Base-by-base conservation (phyloP, 495 filamentous ascomycete genomes). In the Hypoxylon intermedium region DNA sequence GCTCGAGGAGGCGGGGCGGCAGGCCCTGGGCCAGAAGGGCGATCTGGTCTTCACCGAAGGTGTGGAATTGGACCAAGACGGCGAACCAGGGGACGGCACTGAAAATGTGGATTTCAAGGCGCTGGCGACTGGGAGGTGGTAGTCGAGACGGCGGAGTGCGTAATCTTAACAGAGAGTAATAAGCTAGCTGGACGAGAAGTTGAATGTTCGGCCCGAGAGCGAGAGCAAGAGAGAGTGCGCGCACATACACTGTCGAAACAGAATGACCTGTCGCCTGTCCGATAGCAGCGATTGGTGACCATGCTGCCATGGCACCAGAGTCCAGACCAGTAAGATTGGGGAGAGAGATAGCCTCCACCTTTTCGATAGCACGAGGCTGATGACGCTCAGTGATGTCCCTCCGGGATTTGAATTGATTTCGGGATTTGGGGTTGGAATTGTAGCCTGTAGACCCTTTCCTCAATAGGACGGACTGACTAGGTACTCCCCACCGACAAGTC, bases 1-100 rank as follows among this genome's bases (percentile, higher is more conserved):
- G 50, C 71, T 96, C 28, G 92, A 97, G 73, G 92, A 97, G 69
- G 79, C 87, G 49, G 76, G 82, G 3, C 78, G 77, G 13, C 83
- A 87, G 37, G 73, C 74, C 0, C 74, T 96, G 9, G 91, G 89
- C 1, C 77, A 82, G 26, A 88, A 79, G 1, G 92, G 90, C 3
- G 87, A 94, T 72, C 58, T 93, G 51, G 90, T 86, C 0, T 86
- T 95, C 36, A 82, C 87, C 1, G 91, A 94, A 69, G 84, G 80
- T 4, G 77, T 78, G 69, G 74, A 73, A 49, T 37, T 60, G 50
- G 41, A 47, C 28, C 48, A 41, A 19, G 34, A 56, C n/a, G 33
- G 43, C 9, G 56, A 51, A 43, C 42, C 28, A 54, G 58, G 59
- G 63, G 49, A 60, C 30, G 42, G 33, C 11, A 5, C 21, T 46